A percentile compares a stretch with the other conserved stretches of the same genome.
Conservation (phyloP, 75 land plant genomes). For the Sequoia sempervirens region DNA sequence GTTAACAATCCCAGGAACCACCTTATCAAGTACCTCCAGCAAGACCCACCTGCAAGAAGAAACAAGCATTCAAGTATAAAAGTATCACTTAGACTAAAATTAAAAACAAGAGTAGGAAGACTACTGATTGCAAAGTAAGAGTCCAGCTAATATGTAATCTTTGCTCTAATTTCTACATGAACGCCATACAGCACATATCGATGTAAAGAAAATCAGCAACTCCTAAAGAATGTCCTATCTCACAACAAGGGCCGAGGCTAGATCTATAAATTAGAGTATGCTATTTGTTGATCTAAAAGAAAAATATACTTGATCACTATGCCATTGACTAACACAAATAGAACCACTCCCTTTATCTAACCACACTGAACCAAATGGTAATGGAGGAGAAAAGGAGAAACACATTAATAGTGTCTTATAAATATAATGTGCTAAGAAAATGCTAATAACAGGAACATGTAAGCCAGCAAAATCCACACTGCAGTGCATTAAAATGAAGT, state of each 20-base stretch:
- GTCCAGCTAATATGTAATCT: neutral
- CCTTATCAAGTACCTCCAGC: slow-evolving; percentile 82
- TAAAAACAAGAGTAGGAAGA: neutral
- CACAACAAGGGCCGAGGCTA: neutral
- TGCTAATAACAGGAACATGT: neutral
- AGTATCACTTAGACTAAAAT: neutral
- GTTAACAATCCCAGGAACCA: slow-evolving; percentile 69
- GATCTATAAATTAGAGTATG: neutral
- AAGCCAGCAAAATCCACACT: neutral
- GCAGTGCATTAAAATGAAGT: neutral
- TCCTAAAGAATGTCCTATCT: neutral
- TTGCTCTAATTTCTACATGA: neutral
- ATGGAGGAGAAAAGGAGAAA: neutral
- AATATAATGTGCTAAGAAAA: neutral
- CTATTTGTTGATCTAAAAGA: neutral
- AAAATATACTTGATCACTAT: neutral
- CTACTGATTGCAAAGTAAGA: neutral
- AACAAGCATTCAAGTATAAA: slow-evolving; percentile 4
- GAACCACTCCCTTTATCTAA: neutral
- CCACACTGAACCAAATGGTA: neutral
- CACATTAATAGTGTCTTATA: neutral
- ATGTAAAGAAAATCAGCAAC: neutral
- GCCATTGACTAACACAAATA: neutral
- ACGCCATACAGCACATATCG: neutral
- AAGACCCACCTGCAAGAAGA: slow-evolving; percentile 75